Base-by-base conservation (phyloP, 331 rosid species). In the Quercus phellos region DNA sequence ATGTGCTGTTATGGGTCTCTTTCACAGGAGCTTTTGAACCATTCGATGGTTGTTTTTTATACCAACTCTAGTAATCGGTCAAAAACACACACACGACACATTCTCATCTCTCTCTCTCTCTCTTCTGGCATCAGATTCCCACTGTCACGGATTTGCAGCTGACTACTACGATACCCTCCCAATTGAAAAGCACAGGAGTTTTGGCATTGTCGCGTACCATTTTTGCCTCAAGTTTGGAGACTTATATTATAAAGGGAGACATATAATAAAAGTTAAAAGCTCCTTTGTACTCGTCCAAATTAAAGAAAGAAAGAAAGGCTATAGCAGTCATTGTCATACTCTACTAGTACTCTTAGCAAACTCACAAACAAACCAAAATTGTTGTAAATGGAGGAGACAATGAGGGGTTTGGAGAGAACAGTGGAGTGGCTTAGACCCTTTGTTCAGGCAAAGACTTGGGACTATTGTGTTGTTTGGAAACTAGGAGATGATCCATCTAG, bases 401-500 rank as follows among this genome's bases (percentile, higher is more conserved):
- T 88, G 90, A 76, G 60, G 68, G 78, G 68, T 76, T 78, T 83
- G 51, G 74, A 61, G 18, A 63, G 74, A 78, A 74, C 34, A 12
- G 77, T 85, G 61, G 93, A 94, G 69, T 85, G 82, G 80, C 83
- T 94, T 75, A 82, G 97, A 60, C 87, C 94, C 46, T 79, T 94
- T 58, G 87, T 87, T 29, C 70, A 76, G 82, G 79, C 88, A 26
- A 86, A 75, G 17, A 73, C 73, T 69, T 94, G 97, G 97, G 94
- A 94, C 74, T 94, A 85, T 13, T 74, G 79, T 21, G 96, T 90
- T 77, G 82, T 89, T 77, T 94, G 96, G 98, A 94, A 83, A 86
- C 83, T 85, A 46, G 92, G 96, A 14, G 87, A 89, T 83, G 96
- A 94, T 59, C 94, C 94, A 32, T 82, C 87, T 4, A 81, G 84